Base-by-base conservation (phyloP, 2,329 filamentous ascomycete species). In the Penicillium sp. region DNA sequence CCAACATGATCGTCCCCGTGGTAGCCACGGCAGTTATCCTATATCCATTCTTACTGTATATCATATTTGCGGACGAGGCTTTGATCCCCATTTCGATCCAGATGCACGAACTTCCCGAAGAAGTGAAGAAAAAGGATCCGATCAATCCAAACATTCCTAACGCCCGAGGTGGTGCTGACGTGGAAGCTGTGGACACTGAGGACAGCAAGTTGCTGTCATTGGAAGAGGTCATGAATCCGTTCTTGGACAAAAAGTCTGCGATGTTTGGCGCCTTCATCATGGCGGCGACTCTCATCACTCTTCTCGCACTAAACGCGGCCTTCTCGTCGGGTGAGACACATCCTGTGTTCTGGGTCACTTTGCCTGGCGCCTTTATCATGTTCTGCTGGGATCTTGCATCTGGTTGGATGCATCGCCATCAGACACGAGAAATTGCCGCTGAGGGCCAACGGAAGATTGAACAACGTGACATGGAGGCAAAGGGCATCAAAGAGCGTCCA, bases 1-100 rank as follows among this genome's bases (percentile, higher is more conserved):
- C 82, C n/a, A 86, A 88, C 60, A 85, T 88, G 77, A 83, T 88
- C 13, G 82, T 88, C 0, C 85, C 85, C 0, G 83, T 86, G 1
- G 68, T 86, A 24, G 70, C 78, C n/a, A 88, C 85, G 0, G 83
- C 77, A 2, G 73, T 88, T 12, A 67, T 86, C 0, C 66, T 88
- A 3, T 88, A 86, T 43, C 85, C 85, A 0, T 84, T 86, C 54
- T 65, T 89, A 4, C 70, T 88, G 0, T 88, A 85, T 57, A 75
- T 87, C 47, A 76, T 88, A 13, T 89, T 88, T 54, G 76, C 77
- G 1, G 75, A 84, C 49, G 76, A 83, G 42, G 67, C 73, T 2
- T 76, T 88, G 7, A 83, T 88, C 5, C 85, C 85, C 0, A 65
- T 70, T 2, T 77, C 75, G 0, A 88, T 89, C 58, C 74, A 81